Percentiles rank a stretch among this genome's conserved stretches.
Evolutionary conservation across 2,329 filamentous ascomycete species (phyloP).

Genomic region (Aureobasidium sp.): DNA sequence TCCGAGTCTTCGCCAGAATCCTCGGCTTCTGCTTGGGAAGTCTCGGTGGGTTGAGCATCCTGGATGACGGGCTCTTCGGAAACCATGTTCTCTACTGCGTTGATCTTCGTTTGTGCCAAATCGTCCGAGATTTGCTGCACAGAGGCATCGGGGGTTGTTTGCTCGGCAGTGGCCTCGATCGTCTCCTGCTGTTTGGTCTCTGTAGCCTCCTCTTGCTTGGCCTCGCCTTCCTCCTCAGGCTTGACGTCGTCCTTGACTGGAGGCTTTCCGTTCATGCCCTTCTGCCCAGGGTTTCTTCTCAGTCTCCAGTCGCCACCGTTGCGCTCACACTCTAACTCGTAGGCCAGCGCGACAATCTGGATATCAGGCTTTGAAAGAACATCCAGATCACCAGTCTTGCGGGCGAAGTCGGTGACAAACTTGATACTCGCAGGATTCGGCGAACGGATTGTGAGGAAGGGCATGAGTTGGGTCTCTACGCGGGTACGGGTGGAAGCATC

Average conservation of each 20-base stretch:
- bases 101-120: not conserved
- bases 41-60: not conserved
- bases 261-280: conserved; percentile 64
- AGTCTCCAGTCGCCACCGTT: conserved; percentile 87
- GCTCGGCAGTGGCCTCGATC: not conserved
- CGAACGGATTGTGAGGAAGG: conserved; percentile 71
- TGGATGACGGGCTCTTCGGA: not conserved
- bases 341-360: conserved; percentile 80
- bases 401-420: conserved; percentile 75
- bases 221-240: not conserved
- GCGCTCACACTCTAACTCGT: conserved; percentile 87
- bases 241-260: conserved; percentile 35
- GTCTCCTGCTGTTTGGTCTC: not conserved
- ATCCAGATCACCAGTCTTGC: conserved; percentile 79
- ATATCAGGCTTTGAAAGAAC: conserved; percentile 87
- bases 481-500: conserved; percentile 74
- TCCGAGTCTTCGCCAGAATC: conserved; percentile 44
- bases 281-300: conserved; percentile 71
- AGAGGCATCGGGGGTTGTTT: not conserved
- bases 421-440: conserved; percentile 72
- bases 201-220: not conserved
- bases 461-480: conserved; percentile 75
- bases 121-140: not conserved
- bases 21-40: conserved; percentile 19
- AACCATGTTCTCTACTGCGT: not conserved